These are phyloP conservation scores for Euphorbia peplus DNA, from an alignment of 345 rosid species.

Conservation along the genomic window DNA sequence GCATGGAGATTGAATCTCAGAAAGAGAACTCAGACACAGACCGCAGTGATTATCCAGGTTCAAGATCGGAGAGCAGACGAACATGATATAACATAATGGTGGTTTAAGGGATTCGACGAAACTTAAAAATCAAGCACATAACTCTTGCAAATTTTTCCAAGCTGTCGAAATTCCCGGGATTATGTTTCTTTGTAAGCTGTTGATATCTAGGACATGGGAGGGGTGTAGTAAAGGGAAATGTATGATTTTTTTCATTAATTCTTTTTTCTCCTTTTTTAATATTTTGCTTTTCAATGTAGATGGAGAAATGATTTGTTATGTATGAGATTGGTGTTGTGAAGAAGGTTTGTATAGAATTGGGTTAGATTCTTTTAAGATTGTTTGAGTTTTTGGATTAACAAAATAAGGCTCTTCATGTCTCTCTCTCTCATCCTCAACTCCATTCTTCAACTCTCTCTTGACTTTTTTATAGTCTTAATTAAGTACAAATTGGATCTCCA, in stretches of 20 bases:
- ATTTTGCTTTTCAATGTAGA: conserved; percentile 17
- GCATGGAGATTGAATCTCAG: conserved; percentile 68
- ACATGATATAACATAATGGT: conserved; percentile 13
- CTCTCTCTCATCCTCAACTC: no score
- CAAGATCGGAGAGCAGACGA: conserved; percentile 62
- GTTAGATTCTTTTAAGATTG: conserved; percentile 14
- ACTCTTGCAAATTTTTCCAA: conserved; percentile 14
- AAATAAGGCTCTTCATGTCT: no score
- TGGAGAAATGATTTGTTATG: conserved; percentile 37
- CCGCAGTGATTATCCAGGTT: conserved; percentile 47
- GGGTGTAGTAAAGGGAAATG: conserved; percentile 14
- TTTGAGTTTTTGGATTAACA: conserved; percentile 12
- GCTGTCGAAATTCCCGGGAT: conserved; percentile 17
- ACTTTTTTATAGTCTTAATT: no score
- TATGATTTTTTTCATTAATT: conserved; percentile 1
- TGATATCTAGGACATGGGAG: conserved; percentile 34
- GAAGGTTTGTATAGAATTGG: conserved; percentile 32
- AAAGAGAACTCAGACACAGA: conserved; percentile 79
- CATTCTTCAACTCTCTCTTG: no score
- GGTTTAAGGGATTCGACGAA: conserved; percentile 1
- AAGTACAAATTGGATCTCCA: no score
- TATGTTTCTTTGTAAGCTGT: conserved; percentile 31
- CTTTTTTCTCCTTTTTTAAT: conserved; percentile 1
- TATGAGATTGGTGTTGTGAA: conserved; percentile 24
- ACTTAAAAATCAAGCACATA: neutral